Percentiles rank a stretch among this genome's conserved stretches.
Evolutionary conservation across 1,139 yeast genomes (phyloP).

Genomic region (Candida tetrigidarum): DNA sequence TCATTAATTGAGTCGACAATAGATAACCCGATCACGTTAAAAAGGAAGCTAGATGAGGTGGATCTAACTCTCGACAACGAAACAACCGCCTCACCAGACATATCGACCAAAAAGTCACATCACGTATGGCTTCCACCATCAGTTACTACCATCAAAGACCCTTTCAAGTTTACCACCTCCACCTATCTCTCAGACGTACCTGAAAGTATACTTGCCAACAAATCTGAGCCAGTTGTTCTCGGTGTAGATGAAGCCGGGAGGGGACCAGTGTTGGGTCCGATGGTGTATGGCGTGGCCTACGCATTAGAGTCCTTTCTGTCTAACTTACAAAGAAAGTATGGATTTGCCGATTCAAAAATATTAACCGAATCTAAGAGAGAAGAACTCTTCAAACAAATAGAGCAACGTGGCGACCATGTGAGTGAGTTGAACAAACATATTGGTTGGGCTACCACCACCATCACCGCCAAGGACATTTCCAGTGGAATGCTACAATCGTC

Average conservation of each 20-base stretch:
- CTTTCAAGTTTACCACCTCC: constrained; percentile 32
- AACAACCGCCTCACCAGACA: background rate
- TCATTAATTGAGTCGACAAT: background rate
- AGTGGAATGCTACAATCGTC: constrained; percentile 78
- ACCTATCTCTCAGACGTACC: constrained; percentile 43
- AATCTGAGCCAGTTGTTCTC: constrained; percentile 46
- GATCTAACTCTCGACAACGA: background rate
- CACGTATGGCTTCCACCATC: constrained; percentile 33
- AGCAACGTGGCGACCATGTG: constrained; percentile 29
- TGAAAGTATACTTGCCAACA: constrained; percentile 19
- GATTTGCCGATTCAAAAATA: constrained; percentile 93
- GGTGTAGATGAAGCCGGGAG: constrained; percentile 99
- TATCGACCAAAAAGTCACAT: background rate
- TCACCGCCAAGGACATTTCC: constrained; percentile 88
- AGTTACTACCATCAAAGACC: constrained; percentile 28
- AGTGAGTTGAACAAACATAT: constrained; percentile 57
- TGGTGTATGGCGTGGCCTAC: constrained; percentile 93
- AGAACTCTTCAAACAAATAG: constrained; percentile 61
- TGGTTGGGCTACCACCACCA: constrained; percentile 87
- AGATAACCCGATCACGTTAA: background rate
- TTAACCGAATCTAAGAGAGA: constrained; percentile 75
- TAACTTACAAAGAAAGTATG: constrained; percentile 58
- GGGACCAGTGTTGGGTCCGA: constrained; percentile 96
- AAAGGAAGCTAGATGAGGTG: background rate
- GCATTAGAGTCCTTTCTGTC: constrained; percentile 60